These are phyloP conservation scores for Thozetella sp. DNA, from an alignment of 495 filamentous ascomycete genomes.

Conservation along the genomic window DNA sequence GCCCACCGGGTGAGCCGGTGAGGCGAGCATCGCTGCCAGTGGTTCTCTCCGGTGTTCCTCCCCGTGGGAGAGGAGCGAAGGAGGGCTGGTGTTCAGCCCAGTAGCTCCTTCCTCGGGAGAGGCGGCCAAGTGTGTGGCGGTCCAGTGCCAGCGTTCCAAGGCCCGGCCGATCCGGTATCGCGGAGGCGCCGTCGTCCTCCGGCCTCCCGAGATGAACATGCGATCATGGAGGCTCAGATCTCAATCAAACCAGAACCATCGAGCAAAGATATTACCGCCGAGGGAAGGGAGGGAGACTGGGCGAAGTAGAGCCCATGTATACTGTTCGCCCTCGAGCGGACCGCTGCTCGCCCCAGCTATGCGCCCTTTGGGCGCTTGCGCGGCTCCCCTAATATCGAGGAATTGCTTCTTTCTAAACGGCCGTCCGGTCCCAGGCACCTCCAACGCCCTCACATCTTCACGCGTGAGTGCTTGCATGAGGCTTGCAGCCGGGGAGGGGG, in stretches of 20 bases:
- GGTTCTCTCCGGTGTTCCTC: not conserved
- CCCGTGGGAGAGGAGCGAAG: not conserved
- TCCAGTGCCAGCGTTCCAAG: not conserved
- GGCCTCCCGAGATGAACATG: too few species aligned
- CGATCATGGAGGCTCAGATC: not conserved
- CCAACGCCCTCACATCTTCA: not conserved
- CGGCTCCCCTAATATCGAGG: not conserved
- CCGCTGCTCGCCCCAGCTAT: not conserved
- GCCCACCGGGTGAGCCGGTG: not conserved
- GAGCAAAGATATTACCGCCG: not conserved
- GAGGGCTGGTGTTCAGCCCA: not conserved
- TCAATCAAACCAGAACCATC: too few species aligned
- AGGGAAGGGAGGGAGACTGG: not conserved
- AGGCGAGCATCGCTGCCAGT: not conserved
- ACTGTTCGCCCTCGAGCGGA: not conserved
- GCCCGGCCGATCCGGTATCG: not conserved
- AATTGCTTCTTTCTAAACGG: constrained; percentile 1
- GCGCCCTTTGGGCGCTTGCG: not conserved
- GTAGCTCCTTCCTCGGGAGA: not conserved
- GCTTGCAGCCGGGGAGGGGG: not conserved
- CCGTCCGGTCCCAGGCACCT: not conserved
- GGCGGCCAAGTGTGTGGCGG: too few species aligned
- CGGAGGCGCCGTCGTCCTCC: too few species aligned
- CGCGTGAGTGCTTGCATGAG: not conserved
- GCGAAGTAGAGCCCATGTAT: not conserved